Evolutionary conservation across 257 asterid genomes (phyloP).

Genomic region (Penstemon newberryi): DNA sequence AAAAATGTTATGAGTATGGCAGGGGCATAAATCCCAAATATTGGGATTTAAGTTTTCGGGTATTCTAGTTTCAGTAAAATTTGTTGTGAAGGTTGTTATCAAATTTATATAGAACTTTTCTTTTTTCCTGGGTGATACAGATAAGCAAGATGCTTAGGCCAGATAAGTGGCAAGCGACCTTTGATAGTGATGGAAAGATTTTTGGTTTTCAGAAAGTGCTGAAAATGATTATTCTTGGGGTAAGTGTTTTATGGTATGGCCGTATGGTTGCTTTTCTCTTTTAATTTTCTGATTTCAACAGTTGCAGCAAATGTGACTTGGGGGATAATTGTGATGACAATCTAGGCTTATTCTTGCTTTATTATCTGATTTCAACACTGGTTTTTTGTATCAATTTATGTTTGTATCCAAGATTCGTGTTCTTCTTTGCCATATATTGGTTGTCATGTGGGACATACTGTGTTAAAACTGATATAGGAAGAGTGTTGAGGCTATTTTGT

Average conservation of each 20-base stretch:
- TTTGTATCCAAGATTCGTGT: too few relatives aligned
- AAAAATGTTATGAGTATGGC: too few relatives aligned
- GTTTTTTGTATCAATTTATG: too few relatives aligned
- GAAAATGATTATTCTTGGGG: constrained; percentile 90
- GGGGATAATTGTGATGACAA: too few relatives aligned
- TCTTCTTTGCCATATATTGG: too few relatives aligned
- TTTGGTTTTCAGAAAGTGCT: constrained; percentile 80
- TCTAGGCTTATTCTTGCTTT: too few relatives aligned
- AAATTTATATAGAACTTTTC: constrained; percentile 22
- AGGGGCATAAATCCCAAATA: too few relatives aligned
- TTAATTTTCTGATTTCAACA: constrained; percentile 10
- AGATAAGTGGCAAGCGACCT: constrained; percentile 92
- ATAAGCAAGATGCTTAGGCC: constrained; percentile 93
- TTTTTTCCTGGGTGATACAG: constrained; percentile 44
- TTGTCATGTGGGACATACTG: too few relatives aligned
- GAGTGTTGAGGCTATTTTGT: too few relatives aligned
- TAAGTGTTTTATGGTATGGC: constrained; percentile 33
- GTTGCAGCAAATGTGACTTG: not conserved
- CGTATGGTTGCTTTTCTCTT: not conserved
- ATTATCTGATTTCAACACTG: too few relatives aligned
- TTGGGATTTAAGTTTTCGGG: too few relatives aligned
- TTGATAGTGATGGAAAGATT: constrained; percentile 86
- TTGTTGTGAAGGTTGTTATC: not conserved
- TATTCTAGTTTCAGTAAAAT: not conserved
- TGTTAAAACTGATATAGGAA: too few relatives aligned